Evolutionary conservation across 345 rosid genomes (phyloP).

Genomic region (Eucalyptus sp.): DNA sequence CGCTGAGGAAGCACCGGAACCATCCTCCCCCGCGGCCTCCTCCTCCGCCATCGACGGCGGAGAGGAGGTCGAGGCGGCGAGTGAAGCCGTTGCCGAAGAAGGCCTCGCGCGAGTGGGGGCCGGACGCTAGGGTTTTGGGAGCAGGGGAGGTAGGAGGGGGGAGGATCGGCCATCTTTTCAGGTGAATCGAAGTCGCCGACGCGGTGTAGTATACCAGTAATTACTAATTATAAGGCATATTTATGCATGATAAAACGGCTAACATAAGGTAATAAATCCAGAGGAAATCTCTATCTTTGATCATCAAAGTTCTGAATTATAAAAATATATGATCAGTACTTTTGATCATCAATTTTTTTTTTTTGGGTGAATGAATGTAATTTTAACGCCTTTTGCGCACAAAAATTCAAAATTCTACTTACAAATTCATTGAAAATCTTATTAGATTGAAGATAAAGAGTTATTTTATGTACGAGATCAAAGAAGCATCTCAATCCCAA

Average conservation of each 20-base stretch:
- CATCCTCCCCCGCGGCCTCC: slow-evolving; percentile 7
- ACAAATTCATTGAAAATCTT: no score
- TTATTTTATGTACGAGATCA: no score
- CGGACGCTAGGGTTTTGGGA: no score
- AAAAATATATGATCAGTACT: no score
- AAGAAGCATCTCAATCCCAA: no score
- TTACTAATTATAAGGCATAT: background rate
- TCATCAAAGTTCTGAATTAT: background rate
- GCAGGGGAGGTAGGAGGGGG: no score
- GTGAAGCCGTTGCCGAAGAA: slow-evolving; percentile 39
- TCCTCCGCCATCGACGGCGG: background rate
- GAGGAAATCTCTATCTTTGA: background rate
- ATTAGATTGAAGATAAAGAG: no score
- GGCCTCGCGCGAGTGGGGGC: no score
- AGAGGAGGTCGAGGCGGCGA: slow-evolving; percentile 40
- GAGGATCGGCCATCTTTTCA: slow-evolving; percentile 65
- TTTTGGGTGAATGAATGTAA: no score
- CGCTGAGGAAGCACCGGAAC: slow-evolving; percentile 68
- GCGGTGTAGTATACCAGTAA: background rate
- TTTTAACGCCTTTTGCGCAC: no score
- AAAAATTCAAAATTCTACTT: no score
- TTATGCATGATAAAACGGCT: background rate
- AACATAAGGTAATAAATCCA: background rate
- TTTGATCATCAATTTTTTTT: no score
- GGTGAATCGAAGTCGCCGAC: slow-evolving; percentile 5